Evolutionary conservation across 805 yeast genomes (phyloP), one percentile per base, ranked within the genome.

Genomic region (Starmerella khaoyaiensis): DNA sequence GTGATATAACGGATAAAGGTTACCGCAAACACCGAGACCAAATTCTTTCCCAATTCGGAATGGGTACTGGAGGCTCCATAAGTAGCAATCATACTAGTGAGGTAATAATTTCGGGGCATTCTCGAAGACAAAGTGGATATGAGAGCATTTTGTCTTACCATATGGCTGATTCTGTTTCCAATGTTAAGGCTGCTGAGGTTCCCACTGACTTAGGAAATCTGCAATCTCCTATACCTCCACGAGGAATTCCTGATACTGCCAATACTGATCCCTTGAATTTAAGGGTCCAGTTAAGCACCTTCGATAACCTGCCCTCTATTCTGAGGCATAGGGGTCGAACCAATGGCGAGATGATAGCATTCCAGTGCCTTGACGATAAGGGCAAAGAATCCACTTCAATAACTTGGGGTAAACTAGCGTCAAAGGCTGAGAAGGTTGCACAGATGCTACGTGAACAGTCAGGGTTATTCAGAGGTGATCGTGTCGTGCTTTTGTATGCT

Each of bases 381-480:
- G 96, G 95, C 5, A 86, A 82, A 54, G 96, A 86, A 51, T 63
- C 70, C 1, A 65, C 65, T 24, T 61, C 79, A 0, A 78, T 87
- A 11, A 66, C 87, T 1, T 90, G 98, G 98, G 95, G 82, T 41
- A 84, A 82, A 53, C 63, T 90, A 12, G 79, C 82, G 46, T 56
- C 76, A 28, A 72, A 77, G 49, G 79, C 96, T 0, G 93, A 83
- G 53, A 83, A 80, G 51, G 76, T 90, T 7, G 94, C 95, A 0
- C 82, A 77, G 55, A 79, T 77, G 54, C 76, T 83, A 42, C 66
- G 74, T 31, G 82, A 78, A 51, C 76, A 76, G 49, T 65, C 79
- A 10, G 74, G 81, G 1, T 59, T 83, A 21, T 79, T 76, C 53
- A 72, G 80, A 23, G 83, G 81, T 49, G 95, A 83, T 54, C 68